Evolutionary conservation across 1,284 basidiomycete genomes (phyloP).

Genomic region (Laetiporus sulphureus): DNA sequence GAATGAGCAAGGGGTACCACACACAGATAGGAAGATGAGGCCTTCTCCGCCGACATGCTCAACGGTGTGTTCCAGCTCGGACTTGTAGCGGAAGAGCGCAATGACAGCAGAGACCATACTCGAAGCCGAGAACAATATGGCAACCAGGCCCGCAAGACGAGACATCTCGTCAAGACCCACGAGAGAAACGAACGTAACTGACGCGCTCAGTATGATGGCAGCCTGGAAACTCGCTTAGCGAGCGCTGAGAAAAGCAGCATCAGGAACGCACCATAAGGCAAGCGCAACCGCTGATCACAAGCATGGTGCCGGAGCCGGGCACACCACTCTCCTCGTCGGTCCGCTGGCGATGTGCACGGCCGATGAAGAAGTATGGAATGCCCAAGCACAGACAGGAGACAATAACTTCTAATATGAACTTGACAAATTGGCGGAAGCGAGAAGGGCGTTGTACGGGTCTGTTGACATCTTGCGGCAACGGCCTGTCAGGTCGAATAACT

Average conservation of each 20-base stretch:
- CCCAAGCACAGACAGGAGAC: constrained; percentile 61
- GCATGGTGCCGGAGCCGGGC: constrained; percentile 46
- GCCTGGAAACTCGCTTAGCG: constrained; percentile 36
- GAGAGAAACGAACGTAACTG: constrained; percentile 70
- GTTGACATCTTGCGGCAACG: constrained; percentile 46
- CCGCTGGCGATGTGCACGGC: constrained; percentile 38
- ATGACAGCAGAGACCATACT: constrained; percentile 62
- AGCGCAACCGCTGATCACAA: constrained; percentile 56
- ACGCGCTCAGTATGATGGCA: constrained; percentile 68
- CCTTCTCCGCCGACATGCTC: constrained; percentile 46
- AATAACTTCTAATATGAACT: constrained; percentile 47
- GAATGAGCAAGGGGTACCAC: constrained; percentile 14
- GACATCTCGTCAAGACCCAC: constrained; percentile 59
- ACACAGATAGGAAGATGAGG: constrained; percentile 48
- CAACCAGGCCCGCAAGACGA: constrained; percentile 56
- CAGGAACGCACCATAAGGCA: constrained; percentile 55
- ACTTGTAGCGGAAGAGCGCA: constrained; percentile 59
- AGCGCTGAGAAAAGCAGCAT: neutral
- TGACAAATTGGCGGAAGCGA: constrained; percentile 37
- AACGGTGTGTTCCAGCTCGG: constrained; percentile 46
- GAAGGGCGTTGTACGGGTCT: constrained; percentile 20
- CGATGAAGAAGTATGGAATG: constrained; percentile 65
- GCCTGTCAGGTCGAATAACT: constrained; percentile 56
- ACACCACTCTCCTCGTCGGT: constrained; percentile 55
- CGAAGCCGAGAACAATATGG: constrained; percentile 58